Conservation (phyloP, 2,329 filamentous ascomycete genomes). For the Talaromyces sp. region DNA sequence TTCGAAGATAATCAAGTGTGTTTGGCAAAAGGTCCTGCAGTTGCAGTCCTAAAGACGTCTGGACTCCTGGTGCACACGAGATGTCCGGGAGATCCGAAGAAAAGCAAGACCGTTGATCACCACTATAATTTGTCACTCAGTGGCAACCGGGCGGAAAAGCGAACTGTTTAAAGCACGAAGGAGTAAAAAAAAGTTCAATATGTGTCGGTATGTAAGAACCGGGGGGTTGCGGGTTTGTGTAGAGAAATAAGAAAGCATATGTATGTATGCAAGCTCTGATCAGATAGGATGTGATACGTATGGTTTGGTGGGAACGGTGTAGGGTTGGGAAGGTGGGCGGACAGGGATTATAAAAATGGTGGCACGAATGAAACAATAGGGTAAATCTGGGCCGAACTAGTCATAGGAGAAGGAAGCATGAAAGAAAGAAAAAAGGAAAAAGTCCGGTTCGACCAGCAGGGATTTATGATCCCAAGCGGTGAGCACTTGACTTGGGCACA, state of each 20-base stretch:
- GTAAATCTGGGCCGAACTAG: neutral
- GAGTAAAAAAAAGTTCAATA: neutral
- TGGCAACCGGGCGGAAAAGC: neutral
- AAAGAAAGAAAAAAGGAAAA: neutral
- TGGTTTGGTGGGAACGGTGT: neutral
- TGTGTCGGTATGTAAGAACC: neutral
- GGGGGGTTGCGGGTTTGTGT: neutral
- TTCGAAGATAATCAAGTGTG: neutral
- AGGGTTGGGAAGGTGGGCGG: neutral
- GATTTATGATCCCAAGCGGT: neutral
- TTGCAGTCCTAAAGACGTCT: neutral
- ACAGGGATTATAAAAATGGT: neutral
- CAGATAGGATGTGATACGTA: neutral
- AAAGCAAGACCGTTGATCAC: neutral
- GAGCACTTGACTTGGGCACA: neutral
- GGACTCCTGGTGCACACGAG: neutral
- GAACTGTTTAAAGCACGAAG: neutral
- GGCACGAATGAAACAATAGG: neutral
- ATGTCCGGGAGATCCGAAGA: conserved; percentile 1
- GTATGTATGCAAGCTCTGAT: neutral
- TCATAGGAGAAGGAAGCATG: neutral
- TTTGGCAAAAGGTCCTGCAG: neutral
- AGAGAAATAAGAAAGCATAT: neutral
- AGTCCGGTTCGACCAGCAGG: neutral
- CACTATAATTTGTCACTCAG: neutral